Evolutionary conservation across 1,284 basidiomycete species (phyloP), one percentile per base, ranked within the genome.

Genomic region (Apiotrichum sp.): DNA sequence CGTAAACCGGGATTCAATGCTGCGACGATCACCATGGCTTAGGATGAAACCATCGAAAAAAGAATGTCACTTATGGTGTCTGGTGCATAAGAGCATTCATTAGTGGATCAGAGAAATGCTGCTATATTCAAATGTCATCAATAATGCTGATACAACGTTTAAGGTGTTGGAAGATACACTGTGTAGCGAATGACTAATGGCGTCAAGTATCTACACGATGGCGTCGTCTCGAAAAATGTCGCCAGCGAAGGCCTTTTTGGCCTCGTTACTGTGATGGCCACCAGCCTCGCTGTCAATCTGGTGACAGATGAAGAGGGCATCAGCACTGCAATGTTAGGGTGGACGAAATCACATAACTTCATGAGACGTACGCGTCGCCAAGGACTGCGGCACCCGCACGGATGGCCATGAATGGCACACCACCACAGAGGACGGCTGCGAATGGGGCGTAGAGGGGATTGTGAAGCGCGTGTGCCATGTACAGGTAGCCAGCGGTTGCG

Each of bases 231-330:
- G 48, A 39, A 50, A 50, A 34, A 45, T 45, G 13, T 45, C 47
- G 7, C 53, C 41, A 8, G 48, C 33, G 32, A 40, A 47, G 11
- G 85, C 84, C 48, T 81, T 77, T 60, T 85, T 86, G 10, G 88
- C 87, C 66, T 88, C 84, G 49, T 83, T 80, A 51, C 82, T 80
- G 58, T 83, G 83, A 46, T 78, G 76, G 42, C 82, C 80, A 0
- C 86, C 87, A 1, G 80, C 77, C 50, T 88, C 87, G 62, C 86
- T 84, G 69, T 93, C 90, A 52, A 93, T 88, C 65, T 89, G 88
- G 69, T 90, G 90, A 68, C 91, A 93, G 42, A 93, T 80, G 69
- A 90, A 93, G 51, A 93, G 69, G 2, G 89, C 86, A 68, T 93
- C 90, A 56, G 88, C 71, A 1, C 68, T 73, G 48, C 5, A 3